Evolutionary conservation across 495 filamentous ascomycete species (phyloP), one percentile per base, ranked within the genome.

Genomic region (Hypoxylon intermedium): DNA sequence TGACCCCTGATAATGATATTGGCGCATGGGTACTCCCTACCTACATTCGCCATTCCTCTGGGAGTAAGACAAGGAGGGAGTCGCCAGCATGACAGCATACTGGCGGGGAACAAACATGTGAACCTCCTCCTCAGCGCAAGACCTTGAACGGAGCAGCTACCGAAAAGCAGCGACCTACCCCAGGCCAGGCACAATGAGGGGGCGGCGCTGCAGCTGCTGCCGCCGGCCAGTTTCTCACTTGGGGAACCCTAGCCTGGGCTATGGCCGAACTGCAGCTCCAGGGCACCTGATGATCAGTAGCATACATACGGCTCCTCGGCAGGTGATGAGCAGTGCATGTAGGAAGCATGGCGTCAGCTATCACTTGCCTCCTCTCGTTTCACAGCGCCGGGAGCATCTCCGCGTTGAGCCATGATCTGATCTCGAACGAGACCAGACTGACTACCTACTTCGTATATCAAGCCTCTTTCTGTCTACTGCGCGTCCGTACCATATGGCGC

Each of bases 271-370:
- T 45, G 11, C 24, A 21, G n/a, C 20, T n/a, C 6, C 30, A 47
- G 34, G 33, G n/a, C n/a, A 45, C 28, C 41, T 31, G 45, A 38
- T 30, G 55, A 52, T 47, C 34, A 46, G 50, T 50, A 54, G 42
- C 33, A 31, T 9, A 34, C 9, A n/a, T 37, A 13, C n/a, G 54
- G 47, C 33, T 48, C 42, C 33, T 48, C 42, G 52, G 44, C 53
- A 50, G 28, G 42, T 49, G 36, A 59, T 46, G 38, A 24, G 50
- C 20, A 51, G 11, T 19, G 50, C 50, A 46, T 42, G 7, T 4
- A 53, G 33, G 31, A 44, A 36, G 9, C 34, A 30, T 59, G 55
- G 61, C 55, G 61, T 60, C 55, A 60, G 61, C 48, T 52, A 21
- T 51, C 50, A 47, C 45, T 52, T 53, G 43, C 28, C 13, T 38